Percentiles rank a stretch among this genome's conserved stretches.
Conservation (phyloP, 345 rosid genomes). For the Eucalyptus tenuipes region DNA sequence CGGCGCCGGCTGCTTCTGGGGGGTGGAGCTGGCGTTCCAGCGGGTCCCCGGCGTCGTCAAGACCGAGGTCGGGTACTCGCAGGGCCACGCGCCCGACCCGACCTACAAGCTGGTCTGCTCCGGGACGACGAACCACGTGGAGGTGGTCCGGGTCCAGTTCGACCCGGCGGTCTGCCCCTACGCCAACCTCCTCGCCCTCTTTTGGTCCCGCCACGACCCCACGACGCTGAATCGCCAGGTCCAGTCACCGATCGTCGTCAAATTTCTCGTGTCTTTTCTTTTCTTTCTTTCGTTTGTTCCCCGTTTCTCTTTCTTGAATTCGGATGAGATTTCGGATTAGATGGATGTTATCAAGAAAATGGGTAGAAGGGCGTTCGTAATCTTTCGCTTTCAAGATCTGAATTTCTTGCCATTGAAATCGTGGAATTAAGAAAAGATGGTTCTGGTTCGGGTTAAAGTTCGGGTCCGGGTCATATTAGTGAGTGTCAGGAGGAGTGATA, state of each 20-base stretch:
- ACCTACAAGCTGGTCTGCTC: slow-evolving; percentile 56
- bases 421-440: background rate
- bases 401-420: background rate
- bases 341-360: background rate
- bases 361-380: background rate
- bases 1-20: slow-evolving; percentile 99
- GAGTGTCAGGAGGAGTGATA: no score
- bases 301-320: background rate
- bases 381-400: background rate
- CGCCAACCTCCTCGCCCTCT: slow-evolving; percentile 41
- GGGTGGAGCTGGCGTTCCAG: slow-evolving; percentile 75
- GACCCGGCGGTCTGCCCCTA: slow-evolving; percentile 56
- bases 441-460: background rate
- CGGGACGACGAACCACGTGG: slow-evolving; percentile 59
- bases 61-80: slow-evolving; percentile 86
- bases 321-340: background rate
- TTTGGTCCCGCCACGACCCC: slow-evolving; percentile 83
- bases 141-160: slow-evolving; percentile 77
- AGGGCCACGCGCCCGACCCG: slow-evolving; percentile 56
- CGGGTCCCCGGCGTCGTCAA: slow-evolving; percentile 51
- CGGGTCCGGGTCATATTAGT: background rate
- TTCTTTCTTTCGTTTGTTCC: background rate
- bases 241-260: background rate
- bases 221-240: slow-evolving; percentile 84
- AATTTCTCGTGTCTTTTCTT: background rate